Evolutionary conservation across 441 rosid genomes (phyloP).

Genomic region (Bocquillonia castaneifolia): DNA sequence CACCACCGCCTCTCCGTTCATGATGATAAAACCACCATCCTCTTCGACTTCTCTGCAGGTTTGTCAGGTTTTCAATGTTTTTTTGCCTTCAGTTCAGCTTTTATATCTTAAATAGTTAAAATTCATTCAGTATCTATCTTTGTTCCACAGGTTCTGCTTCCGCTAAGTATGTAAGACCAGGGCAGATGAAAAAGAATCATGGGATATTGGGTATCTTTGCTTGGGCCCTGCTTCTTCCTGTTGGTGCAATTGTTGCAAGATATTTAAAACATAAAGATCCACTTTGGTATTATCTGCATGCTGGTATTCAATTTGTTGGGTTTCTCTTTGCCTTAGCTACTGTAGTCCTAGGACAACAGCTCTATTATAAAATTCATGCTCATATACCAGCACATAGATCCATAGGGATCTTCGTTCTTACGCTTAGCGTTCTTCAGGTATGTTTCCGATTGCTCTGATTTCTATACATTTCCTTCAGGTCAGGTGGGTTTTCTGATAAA

Average conservation of each 20-base stretch:
- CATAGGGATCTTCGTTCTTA: constrained; percentile 70
- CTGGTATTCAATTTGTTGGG: constrained; percentile 58
- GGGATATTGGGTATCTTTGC: constrained; percentile 63
- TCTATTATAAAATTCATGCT: constrained; percentile 46
- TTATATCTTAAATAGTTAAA: neutral
- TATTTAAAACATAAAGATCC: constrained; percentile 80
- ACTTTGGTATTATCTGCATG: constrained; percentile 80
- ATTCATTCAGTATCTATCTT: neutral
- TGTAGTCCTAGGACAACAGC: constrained; percentile 63
- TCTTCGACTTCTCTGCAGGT: constrained; percentile 76
- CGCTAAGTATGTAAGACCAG: constrained; percentile 23
- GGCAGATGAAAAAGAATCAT: constrained; percentile 55
- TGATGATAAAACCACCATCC: constrained; percentile 60
- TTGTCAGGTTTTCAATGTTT: constrained; percentile 9
- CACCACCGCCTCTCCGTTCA: constrained; percentile 52
- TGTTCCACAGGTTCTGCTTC: constrained; percentile 41
- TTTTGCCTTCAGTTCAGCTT: neutral
- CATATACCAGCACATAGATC: constrained; percentile 65
- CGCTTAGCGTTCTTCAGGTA: constrained; percentile 80
- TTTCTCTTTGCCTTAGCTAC: constrained; percentile 62
- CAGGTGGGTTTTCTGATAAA: neutral
- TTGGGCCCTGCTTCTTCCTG: constrained; percentile 80
- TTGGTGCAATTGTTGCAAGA: constrained; percentile 74
- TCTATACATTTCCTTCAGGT: neutral
- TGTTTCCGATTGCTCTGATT: neutral